phyloP scores from a whole-genome alignment of 108 stramenopile species.

The Cyclostephanos tholiformis region DNA sequence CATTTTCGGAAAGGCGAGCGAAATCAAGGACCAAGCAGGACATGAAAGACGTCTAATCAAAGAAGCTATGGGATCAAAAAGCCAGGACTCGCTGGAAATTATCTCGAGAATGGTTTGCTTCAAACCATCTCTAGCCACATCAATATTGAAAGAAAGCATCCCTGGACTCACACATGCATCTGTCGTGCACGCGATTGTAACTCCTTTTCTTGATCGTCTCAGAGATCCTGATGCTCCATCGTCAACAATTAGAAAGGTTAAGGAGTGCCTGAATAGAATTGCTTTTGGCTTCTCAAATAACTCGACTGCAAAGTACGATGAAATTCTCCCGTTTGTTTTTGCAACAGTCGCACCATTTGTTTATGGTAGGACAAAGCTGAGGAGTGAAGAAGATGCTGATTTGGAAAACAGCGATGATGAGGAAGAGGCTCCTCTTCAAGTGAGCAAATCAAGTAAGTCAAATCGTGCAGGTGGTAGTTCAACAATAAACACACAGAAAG shows the following conservation, averaged over 20 bases:
- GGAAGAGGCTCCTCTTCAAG: slow-evolving; percentile 46
- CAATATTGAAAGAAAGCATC: slow-evolving; percentile 28
- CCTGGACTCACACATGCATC: slow-evolving; percentile 58
- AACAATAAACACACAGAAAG: slow-evolving; percentile 15
- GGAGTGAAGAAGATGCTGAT: slow-evolving; percentile 28
- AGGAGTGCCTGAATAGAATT: slow-evolving; percentile 85
- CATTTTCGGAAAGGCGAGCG: slow-evolving; percentile 83
- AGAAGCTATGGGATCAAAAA: slow-evolving; percentile 86
- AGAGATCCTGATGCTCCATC: slow-evolving; percentile 55
- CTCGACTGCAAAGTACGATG: slow-evolving; percentile 71
- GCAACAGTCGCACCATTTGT: slow-evolving; percentile 79
- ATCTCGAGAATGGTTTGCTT: slow-evolving; percentile 64
- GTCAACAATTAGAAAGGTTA: slow-evolving; percentile 61
- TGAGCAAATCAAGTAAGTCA: slow-evolving; percentile 48
- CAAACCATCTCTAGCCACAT: slow-evolving; percentile 59
- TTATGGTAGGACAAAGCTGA: slow-evolving; percentile 24
- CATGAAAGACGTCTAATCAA: slow-evolving; percentile 81
- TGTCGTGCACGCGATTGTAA: slow-evolving; percentile 68
- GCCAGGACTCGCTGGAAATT: slow-evolving; percentile 81
- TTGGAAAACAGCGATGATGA: slow-evolving; percentile 58
- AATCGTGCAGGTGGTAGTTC: slow-evolving; percentile 2
- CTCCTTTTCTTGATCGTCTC: slow-evolving; percentile 77
- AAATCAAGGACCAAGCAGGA: slow-evolving; percentile 74
- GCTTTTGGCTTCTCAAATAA: slow-evolving; percentile 91
- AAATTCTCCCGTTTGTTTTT: slow-evolving; percentile 79